Percentiles rank a stretch among this genome's conserved stretches.
These are phyloP conservation scores for Chlorella sorokiniana DNA, from an alignment of 139 green algal species.

Conservation along the genomic window DNA sequence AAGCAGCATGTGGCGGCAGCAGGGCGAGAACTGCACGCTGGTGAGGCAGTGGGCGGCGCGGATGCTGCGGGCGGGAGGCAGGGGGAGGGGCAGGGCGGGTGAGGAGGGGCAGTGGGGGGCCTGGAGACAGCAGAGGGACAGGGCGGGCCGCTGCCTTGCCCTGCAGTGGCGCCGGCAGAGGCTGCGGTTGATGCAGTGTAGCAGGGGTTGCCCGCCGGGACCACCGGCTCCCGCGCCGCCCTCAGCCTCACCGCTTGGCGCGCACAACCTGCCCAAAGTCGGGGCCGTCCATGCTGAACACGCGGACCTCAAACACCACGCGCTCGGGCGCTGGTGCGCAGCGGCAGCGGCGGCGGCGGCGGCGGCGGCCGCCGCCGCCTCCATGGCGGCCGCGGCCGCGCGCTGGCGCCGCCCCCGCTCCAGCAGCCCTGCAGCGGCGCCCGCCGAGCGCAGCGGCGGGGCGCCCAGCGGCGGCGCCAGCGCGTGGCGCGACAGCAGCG, in stretches of 20 bases:
- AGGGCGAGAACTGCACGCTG: slow-evolving; percentile 90
- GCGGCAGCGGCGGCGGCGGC: neutral
- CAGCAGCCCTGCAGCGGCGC: neutral
- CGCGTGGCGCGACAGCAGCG: neutral
- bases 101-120: no score
- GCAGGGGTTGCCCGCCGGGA: no score
- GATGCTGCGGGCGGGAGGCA: slow-evolving; percentile 50
- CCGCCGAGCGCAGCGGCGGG: neutral
- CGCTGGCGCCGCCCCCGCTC: neutral
- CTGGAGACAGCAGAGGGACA: no score
- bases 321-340: slow-evolving; percentile 32
- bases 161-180: no score
- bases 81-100: no score
- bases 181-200: no score
- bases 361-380: neutral
- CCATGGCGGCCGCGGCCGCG: neutral
- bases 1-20: slow-evolving; percentile 82
- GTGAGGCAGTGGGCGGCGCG: slow-evolving; percentile 95
- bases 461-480: neutral
- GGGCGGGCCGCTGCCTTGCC: no score
- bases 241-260: slow-evolving; percentile 39
- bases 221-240: neutral
- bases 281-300: slow-evolving; percentile 57
- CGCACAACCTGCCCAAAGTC: slow-evolving; percentile 61
- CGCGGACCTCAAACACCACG: slow-evolving; percentile 77